Base-by-base conservation (phyloP, 768 basidiomycete genomes). In the Roridomyces roridus region DNA sequence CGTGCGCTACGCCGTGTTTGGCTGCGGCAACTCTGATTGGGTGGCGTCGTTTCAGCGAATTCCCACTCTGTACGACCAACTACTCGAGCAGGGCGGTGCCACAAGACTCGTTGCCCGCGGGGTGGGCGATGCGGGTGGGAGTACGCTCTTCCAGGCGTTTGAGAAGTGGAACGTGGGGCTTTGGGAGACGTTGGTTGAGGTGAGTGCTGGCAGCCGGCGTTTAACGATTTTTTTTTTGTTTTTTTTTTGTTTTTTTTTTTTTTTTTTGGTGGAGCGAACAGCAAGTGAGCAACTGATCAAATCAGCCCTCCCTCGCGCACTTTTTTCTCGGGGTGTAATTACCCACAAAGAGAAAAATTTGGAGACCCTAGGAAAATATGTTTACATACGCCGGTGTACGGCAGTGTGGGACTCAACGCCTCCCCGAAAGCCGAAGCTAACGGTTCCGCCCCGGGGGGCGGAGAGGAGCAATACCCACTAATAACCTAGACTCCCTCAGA, bases 1-100 rank as follows among this genome's bases (percentile, higher is more conserved):
- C 41, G 71, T 77, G 18, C 66, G 67, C 24, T 83, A 73, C 51
- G 77, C 75, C 2, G 78, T 83, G 21, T 82, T 83, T 47, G 81
- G 80, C 2, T 80, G 79, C 57, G 81, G 81, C 5, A 78, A 83
- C 65, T 70, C 69, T 39, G 81, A 83, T 59, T 83, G 81, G 80
- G 72, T 72, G 17, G 62, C 70, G 31, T 81, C 80, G 4, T 83
- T 72, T 65, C 80, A 81, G 63, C 72, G 74, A 15, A 75, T 83
- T 23, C 81, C 81, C 2, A 73, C 28, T 31, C 63, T 78, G 7
- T 66, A 75, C 53, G 80, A 82, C 62, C 64, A 67, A n/a, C 29
- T 60, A 23, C 52, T 69, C 17, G 68, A 77, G 20, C 66, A 64
- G 29, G 66, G 65, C 41, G 80, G 80, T 1, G 80, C 64, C 6